Base-by-base conservation (phyloP, 2,329 filamentous ascomycete species). In the Aspergillus persii region DNA sequence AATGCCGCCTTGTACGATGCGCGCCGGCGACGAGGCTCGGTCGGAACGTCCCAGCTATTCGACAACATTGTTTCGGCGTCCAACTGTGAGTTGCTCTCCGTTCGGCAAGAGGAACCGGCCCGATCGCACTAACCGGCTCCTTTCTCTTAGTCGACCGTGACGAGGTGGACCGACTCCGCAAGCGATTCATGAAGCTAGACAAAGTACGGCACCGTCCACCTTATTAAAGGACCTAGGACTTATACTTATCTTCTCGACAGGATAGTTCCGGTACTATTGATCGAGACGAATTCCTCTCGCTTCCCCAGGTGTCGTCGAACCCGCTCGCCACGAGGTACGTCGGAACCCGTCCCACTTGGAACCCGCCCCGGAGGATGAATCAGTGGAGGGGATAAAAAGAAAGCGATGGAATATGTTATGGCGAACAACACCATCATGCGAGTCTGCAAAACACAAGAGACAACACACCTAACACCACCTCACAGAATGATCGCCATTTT, bases 101-200 rank as follows among this genome's bases (percentile, higher is more conserved):
- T 31, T 39, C 11, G 36, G 15, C 39, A 26, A 6, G 44, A 8
- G 44, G 41, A 47, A 29, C n/a, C 29, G 31, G 6, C 9, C 47
- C 23, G 23, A 9, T 51, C 26, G n/a, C 18, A 31, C 30, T 36
- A 12, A 26, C 18, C 41, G 9, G 29, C n/a, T 12, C 41, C 53
- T 51, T 36, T 18, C 33, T 15, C 30, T 69, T 71, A 98, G 94
- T 99, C 82, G 91, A 99, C 81, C 89, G 91, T 76, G 95, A 99
- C 72, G 95, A 99, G 78, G 92, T 99, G 61, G 95, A 98, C 75
- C 87, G 95, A 71, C 83, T 99, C 75, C 86, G 92, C 73, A 99
- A 99, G 83, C 87, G 94, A 63, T 99, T 99, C 75, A 98, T 98
- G 94, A 99, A 99, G 81, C 83, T 99, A 61, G 95, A 99, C 79